phyloP scores from a whole-genome alignment of 2,329 filamentous ascomycete species.

The Calonectria hawksworthii region DNA sequence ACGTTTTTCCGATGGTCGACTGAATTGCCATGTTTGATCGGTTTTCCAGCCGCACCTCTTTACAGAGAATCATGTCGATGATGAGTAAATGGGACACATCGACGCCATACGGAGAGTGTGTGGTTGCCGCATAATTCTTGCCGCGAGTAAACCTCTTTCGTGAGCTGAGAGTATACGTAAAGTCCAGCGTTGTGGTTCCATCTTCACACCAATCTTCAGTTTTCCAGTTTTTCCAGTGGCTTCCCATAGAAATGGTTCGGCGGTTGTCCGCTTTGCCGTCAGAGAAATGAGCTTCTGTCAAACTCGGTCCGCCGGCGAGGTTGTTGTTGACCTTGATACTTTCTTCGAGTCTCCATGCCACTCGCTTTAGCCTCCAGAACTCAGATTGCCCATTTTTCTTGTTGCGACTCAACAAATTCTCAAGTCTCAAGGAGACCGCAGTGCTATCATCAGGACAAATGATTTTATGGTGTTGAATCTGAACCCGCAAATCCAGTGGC shows the following conservation, averaged over 20 bases:
- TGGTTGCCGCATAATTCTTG: neutral
- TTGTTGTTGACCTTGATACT: neutral
- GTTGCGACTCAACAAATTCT: neutral
- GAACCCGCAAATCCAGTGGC: neutral
- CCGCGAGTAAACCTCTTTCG: neutral
- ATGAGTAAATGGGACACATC: neutral
- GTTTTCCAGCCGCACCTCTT: neutral
- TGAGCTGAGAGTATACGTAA: neutral
- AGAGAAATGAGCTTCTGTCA: too few relatives aligned
- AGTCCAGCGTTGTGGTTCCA: neutral
- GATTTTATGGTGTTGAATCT: neutral
- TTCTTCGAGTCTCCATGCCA: neutral
- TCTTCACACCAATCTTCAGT: neutral
- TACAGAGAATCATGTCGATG: neutral
- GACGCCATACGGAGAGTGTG: neutral
- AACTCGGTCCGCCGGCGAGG: too few relatives aligned
- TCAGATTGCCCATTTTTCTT: neutral
- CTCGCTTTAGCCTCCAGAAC: neutral
- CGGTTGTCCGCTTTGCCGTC: too few relatives aligned
- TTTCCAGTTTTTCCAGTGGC: neutral
- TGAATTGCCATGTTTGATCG: neutral
- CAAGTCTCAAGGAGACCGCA: neutral
- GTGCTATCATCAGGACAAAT: neutral
- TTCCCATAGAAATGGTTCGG: neutral
- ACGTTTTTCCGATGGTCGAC: neutral